Percentiles rank a stretch among this genome's conserved stretches.
These are phyloP conservation scores for Acanthamoeba sp. DNA, from an alignment of 208 protist genomes.

Conservation along the genomic window DNA sequence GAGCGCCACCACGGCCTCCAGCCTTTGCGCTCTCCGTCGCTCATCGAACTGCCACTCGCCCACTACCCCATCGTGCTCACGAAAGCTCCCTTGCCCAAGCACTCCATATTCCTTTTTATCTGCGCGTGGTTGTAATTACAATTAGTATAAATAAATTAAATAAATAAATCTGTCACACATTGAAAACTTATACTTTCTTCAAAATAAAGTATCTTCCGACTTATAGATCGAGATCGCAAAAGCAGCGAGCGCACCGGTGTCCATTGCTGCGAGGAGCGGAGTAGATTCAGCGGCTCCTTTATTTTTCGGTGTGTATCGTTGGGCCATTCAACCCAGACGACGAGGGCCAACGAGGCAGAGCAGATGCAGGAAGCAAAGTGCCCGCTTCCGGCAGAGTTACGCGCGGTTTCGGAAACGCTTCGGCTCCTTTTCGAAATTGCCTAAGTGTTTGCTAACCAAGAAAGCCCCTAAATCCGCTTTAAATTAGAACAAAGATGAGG, in stretches of 20 bases:
- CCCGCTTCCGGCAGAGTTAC: too few species aligned
- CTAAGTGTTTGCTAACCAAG: too few species aligned
- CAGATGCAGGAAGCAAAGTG: too few species aligned
- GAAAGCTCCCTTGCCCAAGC: not conserved
- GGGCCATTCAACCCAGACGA: not conserved
- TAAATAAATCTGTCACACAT: not conserved
- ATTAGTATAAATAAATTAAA: not conserved
- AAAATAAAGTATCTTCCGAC: too few species aligned
- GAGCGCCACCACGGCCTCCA: not conserved
- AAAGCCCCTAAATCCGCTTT: too few species aligned
- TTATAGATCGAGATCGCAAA: too few species aligned
- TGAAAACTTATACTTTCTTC: too few species aligned
- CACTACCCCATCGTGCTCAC: not conserved
- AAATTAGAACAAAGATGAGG: too few species aligned
- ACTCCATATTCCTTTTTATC: not conserved
- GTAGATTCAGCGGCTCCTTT: constrained; percentile 5
- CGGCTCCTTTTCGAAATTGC: too few species aligned
- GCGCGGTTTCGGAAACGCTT: too few species aligned
- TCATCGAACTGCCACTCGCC: constrained; percentile 55
- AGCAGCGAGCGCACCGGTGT: not conserved
- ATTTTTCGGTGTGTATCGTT: not conserved
- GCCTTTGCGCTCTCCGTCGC: not conserved
- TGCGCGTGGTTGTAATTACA: not conserved
- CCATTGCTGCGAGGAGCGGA: not conserved
- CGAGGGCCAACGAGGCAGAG: too few species aligned